Conservation (phyloP, 257 asterid species). For the Solanum ossicruentum region DNA sequence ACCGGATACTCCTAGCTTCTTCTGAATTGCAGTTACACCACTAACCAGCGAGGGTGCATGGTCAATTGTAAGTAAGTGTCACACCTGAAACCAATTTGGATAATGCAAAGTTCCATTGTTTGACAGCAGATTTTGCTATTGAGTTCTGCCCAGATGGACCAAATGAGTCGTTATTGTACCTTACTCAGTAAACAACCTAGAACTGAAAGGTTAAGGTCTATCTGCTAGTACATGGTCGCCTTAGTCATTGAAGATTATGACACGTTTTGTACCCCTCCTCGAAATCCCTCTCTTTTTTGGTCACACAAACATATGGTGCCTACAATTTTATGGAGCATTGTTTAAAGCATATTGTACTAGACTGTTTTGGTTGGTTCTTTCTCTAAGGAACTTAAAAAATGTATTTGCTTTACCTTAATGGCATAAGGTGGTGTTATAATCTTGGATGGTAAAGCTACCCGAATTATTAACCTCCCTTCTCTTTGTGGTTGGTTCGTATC, state of each 20-base stretch:
- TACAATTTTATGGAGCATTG: neutral
- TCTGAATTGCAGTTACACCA: neutral
- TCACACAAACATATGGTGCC: neutral
- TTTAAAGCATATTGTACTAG: neutral
- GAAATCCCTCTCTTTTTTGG: neutral
- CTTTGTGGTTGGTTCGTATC: neutral
- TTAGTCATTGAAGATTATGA: neutral
- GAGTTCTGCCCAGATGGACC: neutral
- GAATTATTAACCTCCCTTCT: neutral
- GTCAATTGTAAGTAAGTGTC: neutral
- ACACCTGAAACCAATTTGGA: neutral
- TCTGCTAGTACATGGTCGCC: neutral
- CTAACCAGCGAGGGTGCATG: neutral
- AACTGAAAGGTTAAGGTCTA: neutral
- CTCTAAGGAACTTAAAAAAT: neutral
- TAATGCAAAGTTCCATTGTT: neutral
- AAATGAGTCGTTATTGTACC: neutral
- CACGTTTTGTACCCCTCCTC: neutral
- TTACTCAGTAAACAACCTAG: neutral
- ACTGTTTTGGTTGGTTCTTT: neutral
- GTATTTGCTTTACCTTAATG: neutral
- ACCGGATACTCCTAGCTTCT: conserved; percentile 24
- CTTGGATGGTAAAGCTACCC: neutral
- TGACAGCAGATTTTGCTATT: neutral
- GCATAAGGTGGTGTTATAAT: neutral